These are phyloP conservation scores for Syncephalastrum sp. DNA, from an alignment of 371 early-diverging fungal genomes.

Conservation along the genomic window DNA sequence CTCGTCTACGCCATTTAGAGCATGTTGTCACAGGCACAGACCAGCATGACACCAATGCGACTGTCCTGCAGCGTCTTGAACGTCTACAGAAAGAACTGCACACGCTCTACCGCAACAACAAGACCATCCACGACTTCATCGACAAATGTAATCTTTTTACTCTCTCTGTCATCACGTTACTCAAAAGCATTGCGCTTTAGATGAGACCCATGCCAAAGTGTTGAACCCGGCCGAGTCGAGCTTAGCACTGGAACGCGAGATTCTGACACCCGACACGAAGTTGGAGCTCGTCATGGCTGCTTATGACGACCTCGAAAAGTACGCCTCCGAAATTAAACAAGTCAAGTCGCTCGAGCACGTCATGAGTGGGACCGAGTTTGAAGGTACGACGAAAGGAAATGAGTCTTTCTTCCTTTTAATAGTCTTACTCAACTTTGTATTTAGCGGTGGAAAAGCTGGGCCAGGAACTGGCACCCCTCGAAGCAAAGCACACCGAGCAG, in stretches of 20 bases:
- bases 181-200: slow-evolving; percentile 10
- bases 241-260: slow-evolving; percentile 49
- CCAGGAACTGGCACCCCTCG: slow-evolving; percentile 45
- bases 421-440: neutral
- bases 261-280: slow-evolving; percentile 55
- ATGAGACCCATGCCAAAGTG: slow-evolving; percentile 46
- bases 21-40: slow-evolving; percentile 34
- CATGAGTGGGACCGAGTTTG: slow-evolving; percentile 47
- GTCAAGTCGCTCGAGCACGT: slow-evolving; percentile 55
- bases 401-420: neutral
- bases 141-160: slow-evolving; percentile 46
- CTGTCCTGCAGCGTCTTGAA: slow-evolving; percentile 24
- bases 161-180: neutral
- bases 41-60: slow-evolving; percentile 10
- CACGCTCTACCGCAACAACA: slow-evolving; percentile 35
- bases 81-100: slow-evolving; percentile 30
- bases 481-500: slow-evolving; percentile 52
- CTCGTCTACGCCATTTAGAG: slow-evolving; percentile 45
- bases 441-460: slow-evolving; percentile 49
- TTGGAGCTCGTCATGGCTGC: slow-evolving; percentile 55
- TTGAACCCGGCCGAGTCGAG: slow-evolving; percentile 43
- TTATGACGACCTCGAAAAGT: slow-evolving; percentile 50
- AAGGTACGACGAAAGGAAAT: slow-evolving; percentile 27
- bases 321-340: slow-evolving; percentile 55
- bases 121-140: slow-evolving; percentile 50